Conservation (phyloP, 768 basidiomycete genomes). For the Boletus tylopilopsis region DNA sequence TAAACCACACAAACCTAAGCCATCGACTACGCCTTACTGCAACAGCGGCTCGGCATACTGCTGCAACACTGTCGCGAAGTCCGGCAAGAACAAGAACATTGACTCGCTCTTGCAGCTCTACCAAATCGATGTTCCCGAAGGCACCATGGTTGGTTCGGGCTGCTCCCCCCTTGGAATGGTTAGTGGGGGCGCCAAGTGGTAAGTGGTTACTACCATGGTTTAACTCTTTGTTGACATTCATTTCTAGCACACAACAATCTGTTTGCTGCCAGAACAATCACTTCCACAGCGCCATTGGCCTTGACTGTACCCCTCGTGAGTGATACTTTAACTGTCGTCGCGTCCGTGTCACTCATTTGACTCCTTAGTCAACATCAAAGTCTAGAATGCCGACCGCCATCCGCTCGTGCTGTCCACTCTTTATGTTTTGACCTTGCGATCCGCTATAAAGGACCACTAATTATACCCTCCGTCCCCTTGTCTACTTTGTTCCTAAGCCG, state of each 20-base stretch:
- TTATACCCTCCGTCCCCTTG: slow-evolving; percentile 17
- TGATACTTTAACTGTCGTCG: neutral
- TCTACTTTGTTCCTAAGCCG: neutral
- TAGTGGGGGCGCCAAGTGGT: slow-evolving; percentile 18
- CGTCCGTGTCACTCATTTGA: neutral
- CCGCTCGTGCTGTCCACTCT: slow-evolving; percentile 17
- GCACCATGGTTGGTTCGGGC: slow-evolving; percentile 20
- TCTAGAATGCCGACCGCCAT: slow-evolving; percentile 6
- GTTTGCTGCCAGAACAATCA: slow-evolving; percentile 40
- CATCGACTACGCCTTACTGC: slow-evolving; percentile 26
- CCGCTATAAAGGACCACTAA: slow-evolving; percentile 4
- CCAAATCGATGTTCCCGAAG: too few species aligned
- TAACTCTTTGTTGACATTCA: neutral
- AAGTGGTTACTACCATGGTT: neutral
- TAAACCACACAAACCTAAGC: too few species aligned
- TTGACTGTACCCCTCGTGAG: slow-evolving; percentile 40
- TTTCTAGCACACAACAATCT: slow-evolving; percentile 27
- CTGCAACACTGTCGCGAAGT: slow-evolving; percentile 4
- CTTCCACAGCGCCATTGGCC: slow-evolving; percentile 34
- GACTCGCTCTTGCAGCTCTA: too few species aligned
- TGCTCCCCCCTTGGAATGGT: slow-evolving; percentile 30
- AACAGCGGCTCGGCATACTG: slow-evolving; percentile 17
- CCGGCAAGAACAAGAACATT: too few species aligned
- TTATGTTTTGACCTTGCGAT: slow-evolving; percentile 6
- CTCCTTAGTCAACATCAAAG: slow-evolving; percentile 15